Evolutionary conservation across 2,329 filamentous ascomycete species (phyloP), one percentile per base, ranked within the genome.

Genomic region (Penicillium expansum): DNA sequence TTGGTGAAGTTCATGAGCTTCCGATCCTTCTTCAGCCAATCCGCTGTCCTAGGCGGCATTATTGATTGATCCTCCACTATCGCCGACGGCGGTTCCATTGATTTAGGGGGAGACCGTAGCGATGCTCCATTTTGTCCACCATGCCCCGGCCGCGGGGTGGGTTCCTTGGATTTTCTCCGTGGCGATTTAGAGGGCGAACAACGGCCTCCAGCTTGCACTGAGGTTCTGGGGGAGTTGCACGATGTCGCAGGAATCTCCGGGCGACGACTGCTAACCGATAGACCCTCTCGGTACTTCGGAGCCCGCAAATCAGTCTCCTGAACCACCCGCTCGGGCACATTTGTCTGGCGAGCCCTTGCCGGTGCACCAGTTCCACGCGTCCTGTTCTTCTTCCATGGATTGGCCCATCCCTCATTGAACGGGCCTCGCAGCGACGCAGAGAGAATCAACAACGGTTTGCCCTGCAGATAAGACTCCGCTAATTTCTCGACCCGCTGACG

Each of bases 381-480:
- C 44, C 70, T 64, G 3, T 63, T 55, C 48, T 71, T 73, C 47
- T 59, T 70, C 79, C 79, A 80, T 2, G 78, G 79, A 61, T 80
- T 80, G 5, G 62, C 60, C 79, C 79, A 81, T 27, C 64, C 71
- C 24, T 71, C 57, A 5, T 76, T 71, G 32, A 81, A 77, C 1
- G 78, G 78, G 0, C 79, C 79, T 42, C 68, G 73, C 20, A 81
- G 67, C 9, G 72, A 71, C 13, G 79, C 78, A 6, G 74, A 78
- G 11, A 77, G 65, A 43, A 81, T 80, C 54, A 78, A 79, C 10
- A 78, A 65, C 16, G 71, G 70, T 29, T 69, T 66, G 27, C 78
- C 78, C 33, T 74, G 64, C 38, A 79, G 64, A 65, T 80, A 79
- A 9, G 73, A 67, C 43, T 70, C 70, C 18, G 67, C 78, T 32